phyloP scores from a whole-genome alignment of 192 early-diverging fungal genomes.

The Backusella parvicylindrica region DNA sequence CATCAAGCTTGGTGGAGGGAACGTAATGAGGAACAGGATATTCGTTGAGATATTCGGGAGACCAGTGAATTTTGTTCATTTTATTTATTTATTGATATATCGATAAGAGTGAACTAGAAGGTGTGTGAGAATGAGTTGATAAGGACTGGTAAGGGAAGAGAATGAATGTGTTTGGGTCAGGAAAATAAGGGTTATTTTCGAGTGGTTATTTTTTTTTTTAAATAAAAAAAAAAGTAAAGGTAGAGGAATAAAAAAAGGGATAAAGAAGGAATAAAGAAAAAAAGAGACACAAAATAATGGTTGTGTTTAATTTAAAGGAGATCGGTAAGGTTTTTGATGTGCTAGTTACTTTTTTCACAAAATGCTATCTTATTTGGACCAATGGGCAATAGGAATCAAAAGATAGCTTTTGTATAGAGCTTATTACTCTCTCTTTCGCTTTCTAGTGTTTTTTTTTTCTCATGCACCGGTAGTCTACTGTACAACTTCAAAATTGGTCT shows the following conservation, averaged over 20 bases:
- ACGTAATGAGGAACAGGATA: slow-evolving; percentile 8
- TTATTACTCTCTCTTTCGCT: neutral
- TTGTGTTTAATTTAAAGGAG: neutral
- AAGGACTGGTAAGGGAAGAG: slow-evolving; percentile 1
- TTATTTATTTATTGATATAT: neutral
- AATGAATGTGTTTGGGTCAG: neutral
- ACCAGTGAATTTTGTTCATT: slow-evolving; percentile 23
- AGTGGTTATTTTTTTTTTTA: neutral
- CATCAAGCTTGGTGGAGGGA: neutral
- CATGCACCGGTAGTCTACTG: slow-evolving; percentile 19
- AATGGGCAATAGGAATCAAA: slow-evolving; percentile 8
- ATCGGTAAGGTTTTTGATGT: neutral
- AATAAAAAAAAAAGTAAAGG: slow-evolving; percentile 2
- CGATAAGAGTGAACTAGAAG: slow-evolving; percentile 4
- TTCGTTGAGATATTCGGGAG: slow-evolving; percentile 20
- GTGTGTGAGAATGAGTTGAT: slow-evolving; percentile 6
- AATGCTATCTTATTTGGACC: slow-evolving; percentile 6
- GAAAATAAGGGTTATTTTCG: neutral
- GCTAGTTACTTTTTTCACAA: slow-evolving; percentile 5
- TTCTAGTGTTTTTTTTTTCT: slow-evolving; percentile 14
- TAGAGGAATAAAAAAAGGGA: neutral
- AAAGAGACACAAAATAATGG: neutral
- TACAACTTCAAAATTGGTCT: neutral
- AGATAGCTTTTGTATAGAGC: neutral
- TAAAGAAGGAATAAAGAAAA: neutral